These are phyloP conservation scores for Mucor piriformis DNA, from an alignment of 371 early-diverging fungal species.

Conservation along the genomic window DNA sequence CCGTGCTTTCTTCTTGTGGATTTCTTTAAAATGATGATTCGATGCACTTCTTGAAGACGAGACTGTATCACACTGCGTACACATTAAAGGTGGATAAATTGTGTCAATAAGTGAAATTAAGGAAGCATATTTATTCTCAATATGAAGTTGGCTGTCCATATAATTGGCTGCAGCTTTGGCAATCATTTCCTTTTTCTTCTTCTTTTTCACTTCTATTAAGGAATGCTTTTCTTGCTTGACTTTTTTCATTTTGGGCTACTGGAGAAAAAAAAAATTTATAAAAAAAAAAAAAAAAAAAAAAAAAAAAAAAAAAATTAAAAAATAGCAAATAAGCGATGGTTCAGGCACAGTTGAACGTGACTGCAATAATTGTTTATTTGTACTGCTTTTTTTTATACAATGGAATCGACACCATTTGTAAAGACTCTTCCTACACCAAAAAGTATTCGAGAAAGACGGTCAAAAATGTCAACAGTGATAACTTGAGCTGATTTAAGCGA, in stretches of 20 bases:
- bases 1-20: constrained; percentile 25
- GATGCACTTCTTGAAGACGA: constrained; percentile 22
- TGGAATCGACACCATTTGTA: too few species aligned
- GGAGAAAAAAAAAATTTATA: background rate
- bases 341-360: constrained; percentile 4
- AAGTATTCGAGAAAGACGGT: too few species aligned
- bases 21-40: constrained; percentile 19
- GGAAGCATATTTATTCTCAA: constrained; percentile 28
- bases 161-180: constrained; percentile 11
- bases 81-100: constrained; percentile 36
- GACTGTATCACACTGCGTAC: constrained; percentile 26
- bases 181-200: constrained; percentile 10
- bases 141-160: constrained; percentile 18
- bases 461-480: too few species aligned
- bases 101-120: constrained; percentile 33
- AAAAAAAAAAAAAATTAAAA: constrained; percentile 16
- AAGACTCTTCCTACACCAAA: too few species aligned
- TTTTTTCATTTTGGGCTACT: background rate
- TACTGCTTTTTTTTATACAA: too few species aligned
- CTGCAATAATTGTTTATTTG: too few species aligned
- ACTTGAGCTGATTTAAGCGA: too few species aligned
- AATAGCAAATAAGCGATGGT: background rate
- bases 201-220: constrained; percentile 6
- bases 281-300: constrained; percentile 10
- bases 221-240: constrained; percentile 1